phyloP scores from a whole-genome alignment of 1,139 yeast species.

The Suhomyces taliae region DNA sequence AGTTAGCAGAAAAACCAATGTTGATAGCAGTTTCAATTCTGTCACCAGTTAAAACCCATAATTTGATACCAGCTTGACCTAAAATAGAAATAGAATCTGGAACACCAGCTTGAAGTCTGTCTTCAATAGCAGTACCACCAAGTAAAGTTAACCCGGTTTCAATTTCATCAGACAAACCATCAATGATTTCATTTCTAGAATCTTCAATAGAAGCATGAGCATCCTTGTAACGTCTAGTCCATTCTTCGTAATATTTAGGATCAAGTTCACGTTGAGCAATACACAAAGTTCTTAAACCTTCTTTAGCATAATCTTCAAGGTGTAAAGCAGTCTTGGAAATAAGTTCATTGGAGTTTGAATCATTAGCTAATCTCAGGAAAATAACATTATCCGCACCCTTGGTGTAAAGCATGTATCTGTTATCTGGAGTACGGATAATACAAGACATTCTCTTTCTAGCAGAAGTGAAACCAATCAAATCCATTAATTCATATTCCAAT shows the following conservation, averaged over 20 bases:
- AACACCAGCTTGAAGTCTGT: conserved; percentile 91
- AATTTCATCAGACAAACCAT: conserved; percentile 73
- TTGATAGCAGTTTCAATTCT: conserved; percentile 97
- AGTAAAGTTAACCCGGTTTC: conserved; percentile 70
- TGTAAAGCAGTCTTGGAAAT: conserved; percentile 71
- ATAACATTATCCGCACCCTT: conserved; percentile 97
- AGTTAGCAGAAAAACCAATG: conserved; percentile 93
- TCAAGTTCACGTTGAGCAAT: conserved; percentile 79
- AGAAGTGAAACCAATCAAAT: conserved; percentile 82
- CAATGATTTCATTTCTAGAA: conserved; percentile 77
- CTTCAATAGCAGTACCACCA: conserved; percentile 98
- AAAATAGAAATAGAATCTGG: conserved; percentile 88
- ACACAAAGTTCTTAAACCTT: conserved; percentile 93
- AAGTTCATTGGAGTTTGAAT: conserved; percentile 35
- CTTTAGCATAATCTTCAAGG: conserved; percentile 91
- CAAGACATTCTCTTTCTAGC: conserved; percentile 80
- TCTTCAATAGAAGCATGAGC: conserved; percentile 74
- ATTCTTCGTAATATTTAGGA: conserved; percentile 57
- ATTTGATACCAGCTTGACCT: conserved; percentile 87
- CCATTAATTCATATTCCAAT: conserved; percentile 70
- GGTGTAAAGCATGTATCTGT: conserved; percentile 61
- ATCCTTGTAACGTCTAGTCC: conserved; percentile 68
- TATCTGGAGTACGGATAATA: conserved; percentile 47
- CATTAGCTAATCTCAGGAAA: conserved; percentile 61
- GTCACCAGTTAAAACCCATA: conserved; percentile 98